Evolutionary conservation across 2,329 filamentous ascomycete genomes (phyloP).

Genomic region (Ophiostoma sp.): DNA sequence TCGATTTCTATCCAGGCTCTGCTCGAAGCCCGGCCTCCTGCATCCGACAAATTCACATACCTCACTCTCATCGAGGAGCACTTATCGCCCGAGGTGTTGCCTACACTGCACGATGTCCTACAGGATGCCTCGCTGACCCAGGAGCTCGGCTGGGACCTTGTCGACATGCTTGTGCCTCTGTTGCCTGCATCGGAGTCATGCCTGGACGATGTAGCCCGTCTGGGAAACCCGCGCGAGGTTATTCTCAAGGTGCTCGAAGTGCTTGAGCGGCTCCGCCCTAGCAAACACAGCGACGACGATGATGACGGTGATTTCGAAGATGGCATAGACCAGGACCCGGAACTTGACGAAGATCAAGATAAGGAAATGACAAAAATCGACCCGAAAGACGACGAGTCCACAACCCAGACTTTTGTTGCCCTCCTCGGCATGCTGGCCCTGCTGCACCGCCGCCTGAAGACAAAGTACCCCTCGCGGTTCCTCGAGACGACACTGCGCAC

Average conservation of each 20-base stretch:
- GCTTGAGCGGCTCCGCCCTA: constrained; percentile 54
- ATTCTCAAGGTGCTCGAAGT: constrained; percentile 75
- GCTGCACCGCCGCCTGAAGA: constrained; percentile 68
- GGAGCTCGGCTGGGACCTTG: constrained; percentile 79
- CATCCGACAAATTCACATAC: constrained; percentile 67
- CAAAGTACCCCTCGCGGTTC: constrained; percentile 72
- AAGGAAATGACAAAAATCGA: constrained; percentile 27
- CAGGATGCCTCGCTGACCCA: constrained; percentile 62
- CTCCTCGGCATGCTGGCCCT: constrained; percentile 49
- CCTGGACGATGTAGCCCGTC: constrained; percentile 65
- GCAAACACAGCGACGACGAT: constrained; percentile 33
- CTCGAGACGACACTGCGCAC: constrained; percentile 71
- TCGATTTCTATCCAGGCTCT: constrained; percentile 44
- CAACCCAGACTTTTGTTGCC: constrained; percentile 22
- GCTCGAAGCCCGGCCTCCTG: constrained; percentile 46
- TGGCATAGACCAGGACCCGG: constrained; percentile 32
- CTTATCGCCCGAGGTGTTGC: constrained; percentile 60
- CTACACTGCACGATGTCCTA: constrained; percentile 56
- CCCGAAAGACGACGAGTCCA: constrained; percentile 27
- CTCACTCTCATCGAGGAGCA: constrained; percentile 73
- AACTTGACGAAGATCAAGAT: constrained; percentile 25
- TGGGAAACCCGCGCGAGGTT: constrained; percentile 76
- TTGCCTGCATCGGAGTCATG: constrained; percentile 64
- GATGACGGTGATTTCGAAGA: constrained; percentile 31
- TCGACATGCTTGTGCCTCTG: constrained; percentile 66